These are phyloP conservation scores for Ophiosphaerella narmari DNA, from an alignment of 2,329 filamentous ascomycete species.

Conservation along the genomic window DNA sequence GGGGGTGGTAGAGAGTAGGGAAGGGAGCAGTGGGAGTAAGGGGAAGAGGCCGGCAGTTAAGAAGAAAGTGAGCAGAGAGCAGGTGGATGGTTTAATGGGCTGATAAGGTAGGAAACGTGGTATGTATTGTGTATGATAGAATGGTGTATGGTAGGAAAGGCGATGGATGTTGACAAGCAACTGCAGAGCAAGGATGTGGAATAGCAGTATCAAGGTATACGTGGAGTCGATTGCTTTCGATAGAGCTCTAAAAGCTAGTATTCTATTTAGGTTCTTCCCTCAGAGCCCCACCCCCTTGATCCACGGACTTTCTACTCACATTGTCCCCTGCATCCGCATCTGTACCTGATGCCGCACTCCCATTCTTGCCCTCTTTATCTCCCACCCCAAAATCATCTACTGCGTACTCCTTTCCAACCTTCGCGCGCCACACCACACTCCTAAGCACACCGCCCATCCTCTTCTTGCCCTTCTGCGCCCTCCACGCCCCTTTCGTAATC, in stretches of 20 bases:
- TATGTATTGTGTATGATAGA: background rate
- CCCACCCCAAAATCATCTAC: background rate
- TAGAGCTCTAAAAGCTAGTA: too few relatives aligned
- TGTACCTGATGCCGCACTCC: background rate
- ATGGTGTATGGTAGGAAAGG: too few relatives aligned
- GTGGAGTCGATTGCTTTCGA: too few relatives aligned
- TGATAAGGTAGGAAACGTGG: conserved; percentile 1
- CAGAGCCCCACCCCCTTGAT: too few relatives aligned
- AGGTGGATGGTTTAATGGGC: conserved; percentile 32
- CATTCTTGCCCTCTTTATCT: background rate
- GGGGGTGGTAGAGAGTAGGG: conserved; percentile 36
- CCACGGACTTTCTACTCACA: background rate
- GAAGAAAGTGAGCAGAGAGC: conserved; percentile 31
- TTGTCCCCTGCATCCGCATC: background rate
- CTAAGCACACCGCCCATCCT: conserved; percentile 31
- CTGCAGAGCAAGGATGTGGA: too few relatives aligned
- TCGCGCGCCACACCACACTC: conserved; percentile 26
- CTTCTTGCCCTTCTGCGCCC: conserved; percentile 21
- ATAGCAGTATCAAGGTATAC: too few relatives aligned
- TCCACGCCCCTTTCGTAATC: conserved; percentile 24
- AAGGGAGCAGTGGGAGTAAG: conserved; percentile 6
- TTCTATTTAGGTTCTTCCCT: too few relatives aligned
- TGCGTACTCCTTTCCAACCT: conserved; percentile 15
- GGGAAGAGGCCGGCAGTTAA: conserved; percentile 11
- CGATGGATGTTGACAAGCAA: too few relatives aligned